These are phyloP conservation scores for Mayamaea pseudoterrestris DNA, from an alignment of 108 stramenopile genomes.

Conservation along the genomic window DNA sequence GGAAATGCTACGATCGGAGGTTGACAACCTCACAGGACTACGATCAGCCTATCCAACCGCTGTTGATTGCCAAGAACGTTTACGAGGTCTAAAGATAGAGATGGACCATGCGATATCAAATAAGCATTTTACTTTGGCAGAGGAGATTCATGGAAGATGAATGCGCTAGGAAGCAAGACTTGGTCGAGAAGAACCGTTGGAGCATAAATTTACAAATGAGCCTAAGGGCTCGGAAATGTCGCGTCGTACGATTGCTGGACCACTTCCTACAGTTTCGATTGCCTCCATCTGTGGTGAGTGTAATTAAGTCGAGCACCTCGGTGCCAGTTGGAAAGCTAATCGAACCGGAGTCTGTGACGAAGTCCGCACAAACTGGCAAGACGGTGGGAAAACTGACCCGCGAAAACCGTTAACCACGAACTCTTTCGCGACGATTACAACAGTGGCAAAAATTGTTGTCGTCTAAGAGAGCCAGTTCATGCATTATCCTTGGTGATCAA, in stretches of 20 bases:
- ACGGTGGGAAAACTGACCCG: constrained; percentile 67
- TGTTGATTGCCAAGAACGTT: constrained; percentile 23
- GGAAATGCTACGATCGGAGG: constrained; percentile 28
- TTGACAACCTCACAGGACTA: constrained; percentile 43
- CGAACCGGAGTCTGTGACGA: background rate
- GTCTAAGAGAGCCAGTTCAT: constrained; percentile 52
- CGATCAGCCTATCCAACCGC: constrained; percentile 39
- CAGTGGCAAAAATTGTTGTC: constrained; percentile 43
- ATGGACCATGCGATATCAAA: constrained; percentile 48
- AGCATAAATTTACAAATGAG: too few species aligned
- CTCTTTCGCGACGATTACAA: constrained; percentile 29
- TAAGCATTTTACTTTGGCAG: constrained; percentile 60
- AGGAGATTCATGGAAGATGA: constrained; percentile 35
- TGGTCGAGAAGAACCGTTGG: constrained; percentile 32
- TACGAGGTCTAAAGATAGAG: constrained; percentile 26
- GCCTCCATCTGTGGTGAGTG: too few species aligned
- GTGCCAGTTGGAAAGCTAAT: too few species aligned
- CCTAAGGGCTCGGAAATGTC: too few species aligned
- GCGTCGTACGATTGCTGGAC: too few species aligned
- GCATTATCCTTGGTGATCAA: constrained; percentile 36
- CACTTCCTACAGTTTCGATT: too few species aligned
- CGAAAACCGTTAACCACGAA: constrained; percentile 41
- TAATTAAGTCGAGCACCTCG: too few species aligned
- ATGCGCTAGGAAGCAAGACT: constrained; percentile 34
- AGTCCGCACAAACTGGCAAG: background rate